A percentile compares a stretch with the other conserved stretches of the same genome.
Evolutionary conservation across 352 stramenopile species (phyloP).

Genomic region (Aphanomyces stellatus): DNA sequence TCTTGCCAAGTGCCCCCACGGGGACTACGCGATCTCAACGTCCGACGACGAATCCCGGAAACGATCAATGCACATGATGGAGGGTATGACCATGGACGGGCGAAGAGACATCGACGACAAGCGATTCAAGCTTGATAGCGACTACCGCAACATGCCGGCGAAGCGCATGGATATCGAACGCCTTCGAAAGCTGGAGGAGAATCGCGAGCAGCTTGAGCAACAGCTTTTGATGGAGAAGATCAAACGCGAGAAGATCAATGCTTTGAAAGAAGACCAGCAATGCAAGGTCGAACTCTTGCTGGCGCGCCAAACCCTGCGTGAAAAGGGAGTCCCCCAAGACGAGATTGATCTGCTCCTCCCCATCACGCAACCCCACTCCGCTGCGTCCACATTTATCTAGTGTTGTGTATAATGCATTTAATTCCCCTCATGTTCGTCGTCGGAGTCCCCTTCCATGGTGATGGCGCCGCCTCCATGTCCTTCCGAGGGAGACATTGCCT

Average conservation of each 20-base stretch:
- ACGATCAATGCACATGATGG: neutral
- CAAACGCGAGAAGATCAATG: constrained; percentile 11
- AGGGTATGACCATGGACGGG: neutral
- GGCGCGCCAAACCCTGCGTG: neutral
- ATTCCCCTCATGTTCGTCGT: too few species aligned
- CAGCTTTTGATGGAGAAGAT: constrained; percentile 5
- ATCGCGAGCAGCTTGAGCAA: constrained; percentile 2
- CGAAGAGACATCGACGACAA: constrained; percentile 4
- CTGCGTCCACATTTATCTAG: constrained; percentile 3
- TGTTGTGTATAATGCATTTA: too few species aligned
- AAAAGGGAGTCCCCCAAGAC: constrained; percentile 4
- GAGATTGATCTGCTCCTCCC: constrained; percentile 1
- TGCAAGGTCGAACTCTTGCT: constrained; percentile 1
- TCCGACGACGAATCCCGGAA: neutral
- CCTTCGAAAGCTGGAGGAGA: neutral
- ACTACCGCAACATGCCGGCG: neutral
- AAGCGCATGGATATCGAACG: neutral
- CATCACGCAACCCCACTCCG: neutral
- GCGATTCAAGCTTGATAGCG: neutral
- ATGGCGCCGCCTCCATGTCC: too few species aligned
- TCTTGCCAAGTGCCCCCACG: neutral
- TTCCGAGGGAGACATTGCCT: too few species aligned
- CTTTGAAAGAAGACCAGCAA: neutral
- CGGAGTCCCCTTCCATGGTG: too few species aligned
- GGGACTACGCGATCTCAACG: neutral